Evolutionary conservation across 495 filamentous ascomycete species (phyloP), one percentile per base, ranked within the genome.

Genomic region (Neurospora sp.): DNA sequence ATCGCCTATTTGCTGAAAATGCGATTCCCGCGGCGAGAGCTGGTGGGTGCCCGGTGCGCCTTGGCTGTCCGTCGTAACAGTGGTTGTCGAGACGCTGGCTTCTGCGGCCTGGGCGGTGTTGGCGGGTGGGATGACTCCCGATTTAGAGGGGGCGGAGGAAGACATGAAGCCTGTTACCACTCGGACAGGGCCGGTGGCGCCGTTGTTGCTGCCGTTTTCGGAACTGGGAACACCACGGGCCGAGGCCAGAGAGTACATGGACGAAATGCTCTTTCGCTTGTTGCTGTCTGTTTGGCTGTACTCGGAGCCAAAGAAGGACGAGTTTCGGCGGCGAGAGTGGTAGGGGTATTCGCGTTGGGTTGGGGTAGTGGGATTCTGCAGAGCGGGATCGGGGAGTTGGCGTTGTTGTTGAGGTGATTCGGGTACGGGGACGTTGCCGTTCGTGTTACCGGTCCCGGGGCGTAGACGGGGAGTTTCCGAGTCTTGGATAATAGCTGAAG

Each of bases 221-320:
- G 85, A 83, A 77, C 84, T 81, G 69, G 81, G 72, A 44, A 83
- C 82, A 23, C 82, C 84, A 49, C 88, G 85, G 42, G 84, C 86
- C 9, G 88, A 90, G 71, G 87, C 86, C 1, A 91, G 76, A 39
- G 90, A 91, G 76, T 90, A 90, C 49, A 92, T 78, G 11, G 91
- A 91, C 14, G 90, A 89, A 72, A 90, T 85, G 69, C 90, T 91
- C 79, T 91, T 84, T 38, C 91, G 87, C 76, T 91, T 90, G 23
- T 83, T 86, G 42, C 87, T 86, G n/a, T 82, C 82, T 14, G 76
- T 73, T 39, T 35, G 54, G 54, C 54, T 66, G 54, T 37, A 66
- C 54, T 84, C 81, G 40, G 73, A 79, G 72, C 54, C 54, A 14
- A 78, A 83, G 71, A 75, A 75, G 14, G 82, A 80, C 4, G 83